These are phyloP conservation scores for Corchorus capsularis DNA, from an alignment of 345 rosid genomes.

Conservation along the genomic window DNA sequence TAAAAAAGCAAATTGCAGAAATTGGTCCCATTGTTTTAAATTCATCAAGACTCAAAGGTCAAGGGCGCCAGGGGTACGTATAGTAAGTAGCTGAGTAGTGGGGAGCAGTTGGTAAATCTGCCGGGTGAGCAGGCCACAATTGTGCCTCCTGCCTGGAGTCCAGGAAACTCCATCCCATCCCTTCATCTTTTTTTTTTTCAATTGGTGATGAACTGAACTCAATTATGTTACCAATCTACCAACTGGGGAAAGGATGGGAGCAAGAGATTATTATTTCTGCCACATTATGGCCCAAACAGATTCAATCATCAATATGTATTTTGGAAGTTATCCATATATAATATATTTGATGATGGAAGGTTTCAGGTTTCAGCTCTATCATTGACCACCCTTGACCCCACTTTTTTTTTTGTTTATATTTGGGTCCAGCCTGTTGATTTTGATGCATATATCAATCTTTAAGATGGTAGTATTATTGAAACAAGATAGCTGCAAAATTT, in stretches of 20 bases:
- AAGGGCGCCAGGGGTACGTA: neutral
- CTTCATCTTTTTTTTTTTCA: too few relatives aligned
- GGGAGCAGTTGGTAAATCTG: slow-evolving; percentile 24
- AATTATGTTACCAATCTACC: slow-evolving; percentile 29
- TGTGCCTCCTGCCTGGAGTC: slow-evolving; percentile 40
- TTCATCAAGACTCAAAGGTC: neutral
- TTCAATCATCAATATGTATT: slow-evolving; percentile 25
- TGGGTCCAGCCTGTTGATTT: slow-evolving; percentile 3
- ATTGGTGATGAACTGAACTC: slow-evolving; percentile 10
- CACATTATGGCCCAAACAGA: slow-evolving; percentile 26
- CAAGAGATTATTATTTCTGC: neutral
- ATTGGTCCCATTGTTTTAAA: slow-evolving; percentile 9
- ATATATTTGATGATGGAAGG: slow-evolving; percentile 14
- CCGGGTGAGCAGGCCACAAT: slow-evolving; percentile 35
- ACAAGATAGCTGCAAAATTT: neutral
- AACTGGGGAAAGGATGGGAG: slow-evolving; percentile 10
- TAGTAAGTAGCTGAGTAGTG: slow-evolving; percentile 1
- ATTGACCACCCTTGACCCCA: slow-evolving; percentile 23
- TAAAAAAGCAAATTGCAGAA: neutral
- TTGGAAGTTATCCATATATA: slow-evolving; percentile 25
- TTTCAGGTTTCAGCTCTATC: slow-evolving; percentile 15
- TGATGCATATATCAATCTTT: neutral
- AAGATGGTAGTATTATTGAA: neutral
- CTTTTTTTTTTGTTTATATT: neutral
- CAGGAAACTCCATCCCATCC: slow-evolving; percentile 21